Base-by-base conservation (phyloP, 2,329 filamentous ascomycete species). In the Bertia moriformis region DNA sequence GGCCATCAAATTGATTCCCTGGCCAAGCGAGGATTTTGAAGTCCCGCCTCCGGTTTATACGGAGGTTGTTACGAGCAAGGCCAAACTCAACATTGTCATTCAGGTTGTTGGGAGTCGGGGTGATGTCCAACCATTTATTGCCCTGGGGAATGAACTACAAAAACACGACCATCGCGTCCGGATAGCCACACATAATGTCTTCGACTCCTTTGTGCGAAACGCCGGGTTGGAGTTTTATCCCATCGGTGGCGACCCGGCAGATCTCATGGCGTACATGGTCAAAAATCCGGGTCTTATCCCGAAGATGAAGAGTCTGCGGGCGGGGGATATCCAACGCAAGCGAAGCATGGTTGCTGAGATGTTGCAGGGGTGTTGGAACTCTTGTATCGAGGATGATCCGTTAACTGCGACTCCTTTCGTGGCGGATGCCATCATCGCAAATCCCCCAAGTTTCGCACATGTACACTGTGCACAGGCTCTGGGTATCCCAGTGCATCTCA, bases 401-500 rank as follows among this genome's bases (percentile, higher is more conserved):
- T 15, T 35, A 27, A 18, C 44, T 3, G 18, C 38, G 10, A n/a
- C n/a, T 5, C 44, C 43, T n/a, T 49, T 51, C 37, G 44, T 49
- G 14, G 50, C 50, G 10, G 50, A 51, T 19, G 43, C 45, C 14
- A 48, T 52, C 19, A 44, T 52, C 14, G 48, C 49, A 4, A 50
- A 49, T 38, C 49, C 50, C n/a, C 45, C 45, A 1, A 46, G 46
- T 37, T 51, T 47, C 18, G 48, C 46, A 5, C 49, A 52, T 41
- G 39, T 49, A 2, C 49, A 51, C 29, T 49, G 46, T 32, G 72
- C 71, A 1, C 69, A 76, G 52, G 63, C 67, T 41, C 45, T 77
- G n/a, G 71, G 71, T 0, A 63, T 75, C 27, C 72, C 73, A 1
- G 48, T 77, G n/a, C 71, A 74, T 47, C 55, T 82, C 44, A 81